A percentile compares a stretch with the other conserved stretches of the same genome.
Evolutionary conservation across 108 stramenopile genomes (phyloP).

Genomic region (Stephanodiscus triporus): DNA sequence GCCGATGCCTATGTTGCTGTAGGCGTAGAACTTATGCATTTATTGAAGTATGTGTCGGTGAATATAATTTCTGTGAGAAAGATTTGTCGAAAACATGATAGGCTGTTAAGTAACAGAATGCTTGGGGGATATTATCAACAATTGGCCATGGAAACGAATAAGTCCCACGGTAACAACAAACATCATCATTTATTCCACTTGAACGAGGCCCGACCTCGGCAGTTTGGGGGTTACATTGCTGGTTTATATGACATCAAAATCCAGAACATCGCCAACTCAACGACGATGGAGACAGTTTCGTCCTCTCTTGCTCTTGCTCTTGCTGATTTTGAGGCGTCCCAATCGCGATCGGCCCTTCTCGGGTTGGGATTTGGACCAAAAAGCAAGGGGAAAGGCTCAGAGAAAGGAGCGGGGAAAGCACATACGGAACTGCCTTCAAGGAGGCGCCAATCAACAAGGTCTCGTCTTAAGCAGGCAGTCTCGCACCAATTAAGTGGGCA

Average conservation of each 20-base stretch:
- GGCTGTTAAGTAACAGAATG: slow-evolving; percentile 82
- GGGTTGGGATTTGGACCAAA: slow-evolving; percentile 17
- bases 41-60: slow-evolving; percentile 48
- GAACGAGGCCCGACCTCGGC: slow-evolving; percentile 14
- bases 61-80: slow-evolving; percentile 77
- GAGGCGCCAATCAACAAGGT: slow-evolving; percentile 19
- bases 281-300: slow-evolving; percentile 75
- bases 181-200: slow-evolving; percentile 19
- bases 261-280: slow-evolving; percentile 76
- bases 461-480: slow-evolving; percentile 38
- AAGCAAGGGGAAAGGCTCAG: background rate
- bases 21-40: slow-evolving; percentile 52
- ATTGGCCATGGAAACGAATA: slow-evolving; percentile 18
- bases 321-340: slow-evolving; percentile 79
- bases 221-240: slow-evolving; percentile 32
- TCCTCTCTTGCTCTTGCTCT: slow-evolving; percentile 76
- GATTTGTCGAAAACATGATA: slow-evolving; percentile 86
- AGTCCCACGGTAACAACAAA: background rate
- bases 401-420: background rate
- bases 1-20: slow-evolving; percentile 60
- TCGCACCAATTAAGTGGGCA: slow-evolving; percentile 42
- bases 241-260: slow-evolving; percentile 69
- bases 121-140: slow-evolving; percentile 81
- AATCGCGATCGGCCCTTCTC: slow-evolving; percentile 67
- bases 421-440: slow-evolving; percentile 27